Percentiles rank a stretch among this genome's conserved stretches.
phyloP scores from a whole-genome alignment of 352 stramenopile genomes.

The Blastocystis hominis region DNA sequence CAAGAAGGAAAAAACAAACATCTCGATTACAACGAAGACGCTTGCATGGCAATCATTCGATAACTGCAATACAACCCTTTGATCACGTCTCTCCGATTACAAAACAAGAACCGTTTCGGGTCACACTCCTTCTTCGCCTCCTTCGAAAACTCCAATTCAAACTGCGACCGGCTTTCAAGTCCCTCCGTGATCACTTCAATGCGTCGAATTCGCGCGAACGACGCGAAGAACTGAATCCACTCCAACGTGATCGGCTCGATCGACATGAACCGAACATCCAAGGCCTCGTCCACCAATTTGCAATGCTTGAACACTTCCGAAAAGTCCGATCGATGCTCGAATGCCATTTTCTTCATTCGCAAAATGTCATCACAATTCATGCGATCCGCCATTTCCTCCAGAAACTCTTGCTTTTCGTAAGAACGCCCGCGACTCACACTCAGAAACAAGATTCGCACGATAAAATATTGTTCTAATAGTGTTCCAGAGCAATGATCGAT shows the following conservation, averaged over 20 bases:
- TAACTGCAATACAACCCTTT: background rate
- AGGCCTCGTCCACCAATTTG: background rate
- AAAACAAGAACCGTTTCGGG: background rate
- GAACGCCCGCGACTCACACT: background rate
- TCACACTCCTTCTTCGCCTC: background rate
- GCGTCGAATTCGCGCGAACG: background rate
- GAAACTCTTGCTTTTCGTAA: background rate
- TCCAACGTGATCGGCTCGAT: background rate
- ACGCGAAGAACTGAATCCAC: background rate
- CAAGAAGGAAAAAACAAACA: background rate
- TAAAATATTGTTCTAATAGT: background rate
- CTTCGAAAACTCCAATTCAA: slow-evolving; percentile 7
- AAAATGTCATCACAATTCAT: slow-evolving; percentile 23
- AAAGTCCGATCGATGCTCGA: background rate
- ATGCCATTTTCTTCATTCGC: background rate
- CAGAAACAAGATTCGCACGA: background rate
- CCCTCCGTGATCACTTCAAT: background rate
- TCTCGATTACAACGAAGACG: background rate
- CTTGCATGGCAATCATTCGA: background rate
- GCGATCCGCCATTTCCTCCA: background rate
- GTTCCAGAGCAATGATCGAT: background rate
- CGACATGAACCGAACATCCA: background rate
- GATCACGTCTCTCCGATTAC: background rate
- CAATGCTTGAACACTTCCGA: slow-evolving; percentile 26
- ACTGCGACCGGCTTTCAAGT: background rate